These are phyloP conservation scores for Syncephalastrum contaminatum DNA, from an alignment of 371 early-diverging fungal genomes.

Conservation along the genomic window DNA sequence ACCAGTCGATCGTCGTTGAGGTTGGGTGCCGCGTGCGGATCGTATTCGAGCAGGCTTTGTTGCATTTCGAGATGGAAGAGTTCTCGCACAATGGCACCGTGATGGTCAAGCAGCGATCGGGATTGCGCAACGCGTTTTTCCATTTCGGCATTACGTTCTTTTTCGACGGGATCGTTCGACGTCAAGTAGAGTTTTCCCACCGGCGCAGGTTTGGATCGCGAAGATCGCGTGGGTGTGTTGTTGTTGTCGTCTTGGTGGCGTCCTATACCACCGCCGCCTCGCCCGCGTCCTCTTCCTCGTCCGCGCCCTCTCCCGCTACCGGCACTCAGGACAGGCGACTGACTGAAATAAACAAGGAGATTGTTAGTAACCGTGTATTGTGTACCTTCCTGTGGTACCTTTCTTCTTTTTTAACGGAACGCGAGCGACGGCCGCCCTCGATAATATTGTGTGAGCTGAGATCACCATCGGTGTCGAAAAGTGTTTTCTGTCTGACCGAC, in stretches of 20 bases:
- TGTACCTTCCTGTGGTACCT: too few species aligned
- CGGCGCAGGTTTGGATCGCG: not conserved
- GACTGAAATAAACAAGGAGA: too few species aligned
- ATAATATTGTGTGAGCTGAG: conserved; percentile 40
- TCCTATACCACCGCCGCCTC: too few species aligned
- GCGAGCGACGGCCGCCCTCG: conserved; percentile 10
- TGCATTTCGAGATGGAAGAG: conserved; percentile 58
- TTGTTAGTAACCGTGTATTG: too few species aligned
- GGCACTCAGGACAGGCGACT: too few species aligned
- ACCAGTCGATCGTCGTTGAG: conserved; percentile 54
- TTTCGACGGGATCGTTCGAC: conserved; percentile 37
- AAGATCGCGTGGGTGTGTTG: not conserved
- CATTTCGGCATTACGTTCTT: conserved; percentile 27
- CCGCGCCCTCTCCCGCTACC: conserved; percentile 4
- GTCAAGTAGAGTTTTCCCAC: not conserved
- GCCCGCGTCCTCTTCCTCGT: conserved; percentile 9
- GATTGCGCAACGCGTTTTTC: conserved; percentile 35
- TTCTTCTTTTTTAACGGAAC: too few species aligned
- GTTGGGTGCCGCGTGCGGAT: conserved; percentile 37
- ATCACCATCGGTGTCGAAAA: conserved; percentile 52
- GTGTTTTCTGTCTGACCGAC: conserved; percentile 15
- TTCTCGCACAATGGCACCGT: conserved; percentile 55
- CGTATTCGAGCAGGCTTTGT: conserved; percentile 54
- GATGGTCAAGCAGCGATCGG: conserved; percentile 43
- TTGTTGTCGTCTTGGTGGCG: not conserved